These are phyloP conservation scores for Amanita subjunquillea DNA, from an alignment of 768 basidiomycete genomes.

Conservation along the genomic window DNA sequence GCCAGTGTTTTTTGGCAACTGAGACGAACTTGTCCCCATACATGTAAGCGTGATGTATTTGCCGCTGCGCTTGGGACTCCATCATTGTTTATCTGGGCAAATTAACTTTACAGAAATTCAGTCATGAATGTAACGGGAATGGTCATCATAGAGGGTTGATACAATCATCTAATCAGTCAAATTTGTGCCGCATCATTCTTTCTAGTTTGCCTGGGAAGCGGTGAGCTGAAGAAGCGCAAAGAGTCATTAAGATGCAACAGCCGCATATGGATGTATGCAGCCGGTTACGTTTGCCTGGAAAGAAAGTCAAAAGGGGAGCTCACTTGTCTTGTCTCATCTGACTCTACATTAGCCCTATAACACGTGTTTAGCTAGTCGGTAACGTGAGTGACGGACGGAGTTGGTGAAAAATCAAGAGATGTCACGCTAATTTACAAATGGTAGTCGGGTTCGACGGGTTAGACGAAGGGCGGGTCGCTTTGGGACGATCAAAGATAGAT, in stretches of 20 bases:
- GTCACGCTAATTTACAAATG: constrained; percentile 1
- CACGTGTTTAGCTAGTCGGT: neutral
- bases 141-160: neutral
- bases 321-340: constrained; percentile 1
- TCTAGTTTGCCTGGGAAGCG: neutral
- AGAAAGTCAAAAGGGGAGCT: neutral
- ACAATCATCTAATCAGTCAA: constrained; percentile 1
- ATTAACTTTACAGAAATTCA: neutral
- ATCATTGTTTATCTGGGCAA: neutral
- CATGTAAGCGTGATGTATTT: neutral
- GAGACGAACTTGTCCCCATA: neutral
- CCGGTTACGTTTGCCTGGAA: neutral
- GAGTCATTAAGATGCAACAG: neutral
- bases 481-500: constrained; percentile 5
- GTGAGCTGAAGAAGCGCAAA: neutral
- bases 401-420: neutral
- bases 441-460: constrained; percentile 1
- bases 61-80: neutral
- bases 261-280: neutral
- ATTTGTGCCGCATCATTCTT: neutral
- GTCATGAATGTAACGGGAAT: constrained; percentile 2
- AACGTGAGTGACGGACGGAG: too few species aligned
- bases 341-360: neutral
- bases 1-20: neutral
- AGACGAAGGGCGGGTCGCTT: neutral